These are phyloP conservation scores for Adenanthera pavonina DNA, from an alignment of 306 rosid species.

Conservation along the genomic window DNA sequence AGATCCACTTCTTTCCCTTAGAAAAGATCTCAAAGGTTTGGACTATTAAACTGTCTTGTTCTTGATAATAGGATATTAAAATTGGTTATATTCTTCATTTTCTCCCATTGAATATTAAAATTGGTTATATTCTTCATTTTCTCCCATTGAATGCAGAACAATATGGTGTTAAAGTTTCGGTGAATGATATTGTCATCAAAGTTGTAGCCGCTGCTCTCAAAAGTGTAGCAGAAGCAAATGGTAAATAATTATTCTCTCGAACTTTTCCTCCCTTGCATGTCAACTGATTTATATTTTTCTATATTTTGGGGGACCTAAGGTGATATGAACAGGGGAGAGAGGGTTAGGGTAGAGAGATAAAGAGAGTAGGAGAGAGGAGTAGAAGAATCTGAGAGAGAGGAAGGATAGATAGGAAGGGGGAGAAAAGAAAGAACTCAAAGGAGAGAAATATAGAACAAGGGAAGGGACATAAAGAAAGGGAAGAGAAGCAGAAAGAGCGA, in stretches of 20 bases:
- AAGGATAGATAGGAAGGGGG: too few relatives aligned
- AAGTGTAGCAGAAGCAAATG: conserved; percentile 92
- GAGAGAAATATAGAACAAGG: too few relatives aligned
- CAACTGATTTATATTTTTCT: neutral
- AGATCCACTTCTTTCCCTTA: conserved; percentile 93
- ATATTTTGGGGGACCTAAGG: neutral
- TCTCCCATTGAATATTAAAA: conserved; percentile 21
- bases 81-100: conserved; percentile 35
- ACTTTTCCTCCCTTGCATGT: neutral
- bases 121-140: conserved; percentile 40
- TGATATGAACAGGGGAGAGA: too few relatives aligned
- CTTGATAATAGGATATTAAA: conserved; percentile 26
- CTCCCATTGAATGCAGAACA: conserved; percentile 64
- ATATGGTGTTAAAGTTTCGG: conserved; percentile 93
- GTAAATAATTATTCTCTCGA: conserved; percentile 49
- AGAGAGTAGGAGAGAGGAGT: too few relatives aligned
- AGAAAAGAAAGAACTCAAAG: too few relatives aligned
- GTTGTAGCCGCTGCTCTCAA: conserved; percentile 91
- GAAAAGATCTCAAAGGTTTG: conserved; percentile 92
- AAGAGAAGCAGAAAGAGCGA: too few relatives aligned
- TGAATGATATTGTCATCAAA: conserved; percentile 93
- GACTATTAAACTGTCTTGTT: conserved; percentile 22
- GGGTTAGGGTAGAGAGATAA: too few relatives aligned
- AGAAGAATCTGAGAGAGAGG: too few relatives aligned
- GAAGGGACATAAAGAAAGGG: too few relatives aligned